A percentile compares a stretch with the other conserved stretches of the same genome.
Conservation (phyloP, 2,329 filamentous ascomycete species). For the Colletotrichum tabaci region DNA sequence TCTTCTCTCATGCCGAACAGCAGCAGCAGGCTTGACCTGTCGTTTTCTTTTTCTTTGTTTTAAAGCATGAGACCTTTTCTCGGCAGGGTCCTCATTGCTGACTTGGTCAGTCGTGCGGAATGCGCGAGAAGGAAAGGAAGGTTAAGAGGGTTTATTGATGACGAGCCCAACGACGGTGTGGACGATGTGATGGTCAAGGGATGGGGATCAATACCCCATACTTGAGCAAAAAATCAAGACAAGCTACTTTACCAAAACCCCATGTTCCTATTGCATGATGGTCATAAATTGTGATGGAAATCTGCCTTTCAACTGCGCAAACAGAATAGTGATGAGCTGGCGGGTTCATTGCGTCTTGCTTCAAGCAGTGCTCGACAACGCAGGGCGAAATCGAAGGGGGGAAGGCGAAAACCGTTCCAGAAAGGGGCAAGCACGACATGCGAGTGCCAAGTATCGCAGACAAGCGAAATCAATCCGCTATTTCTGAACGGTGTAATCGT, state of each 20-base stretch:
- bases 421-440: neutral
- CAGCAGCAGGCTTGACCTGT: constrained; percentile 8
- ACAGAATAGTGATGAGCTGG: no score
- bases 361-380: neutral
- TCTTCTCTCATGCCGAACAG: constrained; percentile 6
- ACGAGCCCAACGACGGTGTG: constrained; percentile 24
- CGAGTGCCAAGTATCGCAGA: no score
- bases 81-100: neutral
- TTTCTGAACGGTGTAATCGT: neutral
- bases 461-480: neutral
- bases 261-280: neutral
- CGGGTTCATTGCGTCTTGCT: neutral
- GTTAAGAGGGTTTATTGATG: constrained; percentile 13
- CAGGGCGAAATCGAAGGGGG: neutral
- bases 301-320: neutral
- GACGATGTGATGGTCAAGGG: constrained; percentile 11
- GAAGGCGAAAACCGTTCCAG: neutral
- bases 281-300: neutral
- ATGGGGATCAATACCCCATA: constrained; percentile 9
- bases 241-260: constrained; percentile 1
- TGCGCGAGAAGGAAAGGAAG: constrained; percentile 8
- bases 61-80: constrained; percentile 9
- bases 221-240: constrained; percentile 30
- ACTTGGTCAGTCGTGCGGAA: neutral
- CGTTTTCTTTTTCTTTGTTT: constrained; percentile 13